Conservation (phyloP, 208 protist species). For the Acanthamoeba rhysodes region DNA sequence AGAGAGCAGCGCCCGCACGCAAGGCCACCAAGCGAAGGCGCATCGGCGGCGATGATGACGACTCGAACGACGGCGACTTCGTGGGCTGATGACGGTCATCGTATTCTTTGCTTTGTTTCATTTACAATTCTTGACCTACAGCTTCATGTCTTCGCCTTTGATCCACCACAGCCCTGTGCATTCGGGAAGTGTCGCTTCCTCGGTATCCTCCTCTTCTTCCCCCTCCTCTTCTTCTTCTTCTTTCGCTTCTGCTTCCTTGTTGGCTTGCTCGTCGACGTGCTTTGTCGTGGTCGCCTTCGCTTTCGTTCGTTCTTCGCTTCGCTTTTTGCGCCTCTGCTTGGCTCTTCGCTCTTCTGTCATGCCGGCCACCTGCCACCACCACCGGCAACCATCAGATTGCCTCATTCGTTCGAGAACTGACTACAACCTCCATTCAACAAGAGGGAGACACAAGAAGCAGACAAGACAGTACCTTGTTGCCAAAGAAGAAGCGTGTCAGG, state of each 20-base stretch:
- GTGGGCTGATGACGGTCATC: not conserved
- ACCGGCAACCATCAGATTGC: not conserved
- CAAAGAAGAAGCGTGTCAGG: constrained; percentile 55
- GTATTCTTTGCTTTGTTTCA: not conserved
- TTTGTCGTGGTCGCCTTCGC: not conserved
- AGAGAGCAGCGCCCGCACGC: not conserved
- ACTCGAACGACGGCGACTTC: constrained; percentile 5
- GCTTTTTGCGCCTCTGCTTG: constrained; percentile 14
- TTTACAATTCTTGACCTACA: not conserved
- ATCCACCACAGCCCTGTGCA: constrained; percentile 47
- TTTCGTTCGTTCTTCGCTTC: not conserved
- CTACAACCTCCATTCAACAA: not conserved
- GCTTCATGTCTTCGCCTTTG: not conserved
- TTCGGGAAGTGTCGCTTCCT: constrained; percentile 3
- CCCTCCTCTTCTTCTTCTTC: not conserved
- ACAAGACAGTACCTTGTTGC: constrained; percentile 18
- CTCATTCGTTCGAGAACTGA: too few relatives aligned
- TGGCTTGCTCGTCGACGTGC: not conserved
- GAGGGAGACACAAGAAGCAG: not conserved
- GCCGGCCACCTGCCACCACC: constrained; percentile 10
- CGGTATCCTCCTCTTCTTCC: constrained; percentile 3
- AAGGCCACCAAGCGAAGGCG: not conserved
- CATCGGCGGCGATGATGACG: not conserved
- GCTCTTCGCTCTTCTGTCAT: not conserved
- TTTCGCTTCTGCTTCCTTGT: not conserved